These are phyloP conservation scores for Marchantia polymorpha DNA, from an alignment of 225 moss, liverwort and hornwort genomes.

Conservation along the genomic window DNA sequence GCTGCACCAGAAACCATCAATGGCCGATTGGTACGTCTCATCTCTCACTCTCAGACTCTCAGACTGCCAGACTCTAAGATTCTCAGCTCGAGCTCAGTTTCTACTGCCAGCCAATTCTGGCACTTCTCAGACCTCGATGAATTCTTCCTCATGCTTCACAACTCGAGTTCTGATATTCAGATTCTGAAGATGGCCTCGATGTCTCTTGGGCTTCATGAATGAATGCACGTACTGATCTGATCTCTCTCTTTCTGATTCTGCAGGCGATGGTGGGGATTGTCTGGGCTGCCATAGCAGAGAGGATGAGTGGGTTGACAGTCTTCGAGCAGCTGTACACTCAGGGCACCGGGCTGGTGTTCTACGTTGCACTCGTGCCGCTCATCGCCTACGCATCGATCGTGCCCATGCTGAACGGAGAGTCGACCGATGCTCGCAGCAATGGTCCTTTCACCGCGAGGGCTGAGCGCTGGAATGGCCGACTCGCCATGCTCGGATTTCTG, in stretches of 20 bases:
- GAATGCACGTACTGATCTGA: too few relatives aligned
- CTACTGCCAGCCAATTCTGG: too few relatives aligned
- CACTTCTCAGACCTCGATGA: too few relatives aligned
- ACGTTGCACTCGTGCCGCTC: slow-evolving; percentile 25
- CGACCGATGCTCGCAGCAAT: slow-evolving; percentile 28
- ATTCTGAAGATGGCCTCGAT: too few relatives aligned
- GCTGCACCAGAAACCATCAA: slow-evolving; percentile 32
- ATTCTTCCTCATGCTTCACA: too few relatives aligned
- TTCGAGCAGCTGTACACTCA: slow-evolving; percentile 41
- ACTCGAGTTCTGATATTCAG: too few relatives aligned
- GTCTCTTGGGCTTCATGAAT: too few relatives aligned
- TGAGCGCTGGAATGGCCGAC: slow-evolving; percentile 44
- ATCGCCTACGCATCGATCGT: slow-evolving; percentile 31
- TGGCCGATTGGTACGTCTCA: slow-evolving; percentile 10
- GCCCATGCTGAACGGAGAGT: slow-evolving; percentile 37
- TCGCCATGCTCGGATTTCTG: slow-evolving; percentile 40
- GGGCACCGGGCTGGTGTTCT: slow-evolving; percentile 27
- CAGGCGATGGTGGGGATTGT: slow-evolving; percentile 39
- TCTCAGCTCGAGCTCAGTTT: too few relatives aligned
- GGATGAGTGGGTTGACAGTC: slow-evolving; percentile 33
- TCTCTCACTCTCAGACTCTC: too few relatives aligned
- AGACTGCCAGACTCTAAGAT: too few relatives aligned
- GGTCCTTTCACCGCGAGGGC: slow-evolving; percentile 33
- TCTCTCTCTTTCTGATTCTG: not conserved
- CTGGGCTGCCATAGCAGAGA: slow-evolving; percentile 38